Evolutionary conservation across 1,284 basidiomycete genomes (phyloP).

Genomic region (Acaromyces ingoldii): DNA sequence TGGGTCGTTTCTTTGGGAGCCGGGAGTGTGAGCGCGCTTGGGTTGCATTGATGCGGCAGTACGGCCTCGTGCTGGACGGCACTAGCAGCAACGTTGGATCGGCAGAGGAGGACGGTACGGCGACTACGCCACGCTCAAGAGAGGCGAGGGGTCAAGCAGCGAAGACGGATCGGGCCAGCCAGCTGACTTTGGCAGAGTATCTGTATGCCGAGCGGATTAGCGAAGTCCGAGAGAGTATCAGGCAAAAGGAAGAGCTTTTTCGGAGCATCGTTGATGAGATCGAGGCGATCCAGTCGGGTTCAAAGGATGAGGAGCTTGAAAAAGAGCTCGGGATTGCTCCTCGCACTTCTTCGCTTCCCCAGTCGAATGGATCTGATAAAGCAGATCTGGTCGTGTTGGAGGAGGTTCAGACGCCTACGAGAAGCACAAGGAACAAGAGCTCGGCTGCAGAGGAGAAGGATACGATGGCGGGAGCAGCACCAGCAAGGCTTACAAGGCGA

Average conservation of each 20-base stretch:
- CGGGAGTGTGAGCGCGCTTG: slow-evolving; percentile 41
- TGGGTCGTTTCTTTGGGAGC: slow-evolving; percentile 33
- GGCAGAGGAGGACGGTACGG: slow-evolving; percentile 1
- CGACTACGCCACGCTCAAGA: slow-evolving; percentile 16
- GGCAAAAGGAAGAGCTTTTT: slow-evolving; percentile 35
- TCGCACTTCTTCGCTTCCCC: no score
- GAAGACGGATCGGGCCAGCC: slow-evolving; percentile 21
- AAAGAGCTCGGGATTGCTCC: no score
- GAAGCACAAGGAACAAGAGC: not conserved
- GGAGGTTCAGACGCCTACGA: not conserved
- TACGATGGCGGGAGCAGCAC: not conserved
- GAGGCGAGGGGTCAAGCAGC: slow-evolving; percentile 29
- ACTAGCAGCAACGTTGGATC: not conserved
- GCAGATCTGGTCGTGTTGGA: not conserved
- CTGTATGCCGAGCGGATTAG: slow-evolving; percentile 42
- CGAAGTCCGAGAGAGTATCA: slow-evolving; percentile 34
- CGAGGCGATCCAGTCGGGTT: slow-evolving; percentile 12
- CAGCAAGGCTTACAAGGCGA: no score
- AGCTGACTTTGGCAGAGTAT: slow-evolving; percentile 40
- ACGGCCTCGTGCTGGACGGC: slow-evolving; percentile 18
- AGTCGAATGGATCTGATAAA: no score
- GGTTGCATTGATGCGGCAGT: slow-evolving; percentile 34
- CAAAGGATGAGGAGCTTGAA: not conserved
- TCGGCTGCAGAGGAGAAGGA: not conserved
- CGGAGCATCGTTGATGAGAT: slow-evolving; percentile 13